Base-by-base conservation (phyloP, 2,329 filamentous ascomycete genomes). In the Sclerotinia glacialis region DNA sequence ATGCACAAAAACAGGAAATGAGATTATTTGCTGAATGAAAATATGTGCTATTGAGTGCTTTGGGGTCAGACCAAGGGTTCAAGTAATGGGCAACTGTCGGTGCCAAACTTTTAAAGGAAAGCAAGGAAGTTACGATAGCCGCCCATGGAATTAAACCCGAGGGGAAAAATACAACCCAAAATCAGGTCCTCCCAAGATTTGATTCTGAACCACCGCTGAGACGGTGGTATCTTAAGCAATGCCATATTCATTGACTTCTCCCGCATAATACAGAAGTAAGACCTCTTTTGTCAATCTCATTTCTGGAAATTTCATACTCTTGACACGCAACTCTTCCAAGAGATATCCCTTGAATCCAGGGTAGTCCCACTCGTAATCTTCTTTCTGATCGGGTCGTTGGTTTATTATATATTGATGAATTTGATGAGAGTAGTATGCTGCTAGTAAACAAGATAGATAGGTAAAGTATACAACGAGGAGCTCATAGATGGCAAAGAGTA, bases 341-440 rank as follows among this genome's bases (percentile, higher is more conserved):
- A 61, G 58, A 61, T 61, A 61, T 46, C 44, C 58, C 37, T 61
- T 23, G 58, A 61, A 61, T 26, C 58, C 58, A 7, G 46, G 12
- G 58, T 26, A 61, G 16, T 37, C n/a, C 58, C 58, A 49, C 28
- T 37, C 44, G 46, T 61, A 61, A 61, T 61, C 58, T 61, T 61
- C 58, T 18, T 31, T n/a, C 44, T 61, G 31, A 37, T 61, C 26
- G 28, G n/a, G 14, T 49, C 5, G 28, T 61, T 40, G 49, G 58
- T 26, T 60, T 26, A 23, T 67, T 56, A n/a, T 11, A 21, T 47
- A 18, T 37, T 6, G 12, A 23, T 18, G 5, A 18, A 49, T 40
- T 9, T 3, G 8, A 21, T 16, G 37, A 49, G 21, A 23, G 8
- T 4, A 12, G 3, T 40, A 5, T 55, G 21, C 52, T 49, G 5